Evolutionary conservation across 345 rosid genomes (phyloP).

Genomic region (Rubroshorea leprosula): DNA sequence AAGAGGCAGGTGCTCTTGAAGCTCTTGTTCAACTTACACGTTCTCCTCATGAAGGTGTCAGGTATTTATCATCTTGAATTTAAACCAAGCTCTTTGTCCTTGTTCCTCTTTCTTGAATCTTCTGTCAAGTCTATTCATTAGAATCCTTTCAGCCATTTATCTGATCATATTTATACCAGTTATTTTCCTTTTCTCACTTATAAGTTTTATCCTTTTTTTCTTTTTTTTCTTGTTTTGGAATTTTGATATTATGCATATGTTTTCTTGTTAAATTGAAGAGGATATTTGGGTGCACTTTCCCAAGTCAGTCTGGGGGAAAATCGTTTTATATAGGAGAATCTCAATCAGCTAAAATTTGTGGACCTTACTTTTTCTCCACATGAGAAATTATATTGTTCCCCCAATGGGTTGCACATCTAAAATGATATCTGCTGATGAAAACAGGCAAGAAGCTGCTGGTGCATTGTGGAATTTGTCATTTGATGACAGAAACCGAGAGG

Average conservation of each 20-base stretch:
- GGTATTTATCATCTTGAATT: conserved; percentile 42
- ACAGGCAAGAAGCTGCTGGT: conserved; percentile 87
- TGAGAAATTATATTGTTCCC: too few relatives aligned
- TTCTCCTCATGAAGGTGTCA: conserved; percentile 89
- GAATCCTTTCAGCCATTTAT: background rate
- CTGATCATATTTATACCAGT: background rate
- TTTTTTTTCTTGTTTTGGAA: too few relatives aligned
- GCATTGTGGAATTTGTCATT: conserved; percentile 82
- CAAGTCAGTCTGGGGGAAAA: too few relatives aligned
- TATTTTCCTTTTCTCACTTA: background rate
- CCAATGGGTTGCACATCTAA: background rate
- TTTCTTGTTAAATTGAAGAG: too few relatives aligned
- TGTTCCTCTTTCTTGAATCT: background rate
- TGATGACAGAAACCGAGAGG: conserved; percentile 77
- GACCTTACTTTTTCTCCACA: too few relatives aligned
- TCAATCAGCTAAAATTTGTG: too few relatives aligned
- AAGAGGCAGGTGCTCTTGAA: conserved; percentile 89
- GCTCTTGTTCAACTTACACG: conserved; percentile 81
- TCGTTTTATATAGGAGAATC: too few relatives aligned
- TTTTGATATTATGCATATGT: too few relatives aligned
- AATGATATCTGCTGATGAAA: conserved; percentile 4
- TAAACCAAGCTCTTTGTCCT: background rate
- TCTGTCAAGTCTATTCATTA: background rate
- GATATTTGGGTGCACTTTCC: too few relatives aligned
- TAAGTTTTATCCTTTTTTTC: too few relatives aligned